Evolutionary conservation across 176 grass and related monocot species (phyloP).

Genomic region (Coix lacrymajobi): DNA sequence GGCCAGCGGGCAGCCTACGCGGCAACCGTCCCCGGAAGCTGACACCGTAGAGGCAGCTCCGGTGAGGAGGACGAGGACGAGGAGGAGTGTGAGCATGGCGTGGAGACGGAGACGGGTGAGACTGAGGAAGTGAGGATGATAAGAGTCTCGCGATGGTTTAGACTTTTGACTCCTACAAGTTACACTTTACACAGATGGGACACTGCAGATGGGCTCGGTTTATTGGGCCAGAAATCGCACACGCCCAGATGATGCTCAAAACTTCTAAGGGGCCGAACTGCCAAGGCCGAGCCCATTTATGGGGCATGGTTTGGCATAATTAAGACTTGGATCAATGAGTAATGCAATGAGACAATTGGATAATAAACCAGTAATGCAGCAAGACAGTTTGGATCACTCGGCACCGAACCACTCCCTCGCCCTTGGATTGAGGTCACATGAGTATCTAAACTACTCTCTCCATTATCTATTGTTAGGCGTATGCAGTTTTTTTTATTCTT

Average conservation of each 20-base stretch:
- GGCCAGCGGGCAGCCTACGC: constrained; percentile 40
- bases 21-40: constrained; percentile 8
- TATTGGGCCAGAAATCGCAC: background rate
- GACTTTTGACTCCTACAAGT: constrained; percentile 14
- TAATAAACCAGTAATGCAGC: too few species aligned
- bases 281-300: too few species aligned
- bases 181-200: background rate
- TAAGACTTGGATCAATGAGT: too few species aligned
- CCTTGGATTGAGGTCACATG: too few species aligned
- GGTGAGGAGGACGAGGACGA: background rate
- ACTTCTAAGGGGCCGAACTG: too few species aligned
- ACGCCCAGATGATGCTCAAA: background rate
- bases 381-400: too few species aligned
- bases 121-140: background rate
- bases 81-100: constrained; percentile 7
- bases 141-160: background rate
- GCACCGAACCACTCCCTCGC: too few species aligned
- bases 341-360: too few species aligned
- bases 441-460: too few species aligned
- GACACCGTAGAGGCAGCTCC: background rate
- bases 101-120: background rate
- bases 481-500: too few species aligned
- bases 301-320: too few species aligned
- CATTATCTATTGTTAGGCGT: too few species aligned
- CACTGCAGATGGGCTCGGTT: background rate